A percentile compares a stretch with the other conserved stretches of the same genome.
phyloP scores from a whole-genome alignment of 805 yeast species.

The Wickerhamiella cacticola region DNA sequence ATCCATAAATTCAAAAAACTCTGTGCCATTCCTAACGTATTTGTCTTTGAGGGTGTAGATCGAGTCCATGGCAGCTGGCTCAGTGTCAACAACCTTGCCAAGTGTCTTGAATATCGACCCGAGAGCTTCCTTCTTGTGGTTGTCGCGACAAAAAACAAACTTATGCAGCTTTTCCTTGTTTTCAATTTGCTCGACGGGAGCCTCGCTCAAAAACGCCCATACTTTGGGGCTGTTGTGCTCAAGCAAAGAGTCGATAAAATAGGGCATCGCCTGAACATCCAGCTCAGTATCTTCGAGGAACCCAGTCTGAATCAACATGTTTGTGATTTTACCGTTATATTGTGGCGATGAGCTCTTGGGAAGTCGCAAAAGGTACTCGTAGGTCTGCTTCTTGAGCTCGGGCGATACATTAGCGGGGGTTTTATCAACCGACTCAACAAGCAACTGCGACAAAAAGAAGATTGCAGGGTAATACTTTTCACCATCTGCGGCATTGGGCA shows the following conservation, averaged over 20 bases:
- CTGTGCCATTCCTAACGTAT: background rate
- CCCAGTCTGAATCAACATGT: slow-evolving; percentile 4
- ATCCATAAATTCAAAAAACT: slow-evolving; percentile 2
- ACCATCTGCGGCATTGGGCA: slow-evolving; percentile 14
- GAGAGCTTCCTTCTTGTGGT: background rate
- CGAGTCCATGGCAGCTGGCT: slow-evolving; percentile 8
- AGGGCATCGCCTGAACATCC: background rate
- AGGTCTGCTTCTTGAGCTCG: background rate
- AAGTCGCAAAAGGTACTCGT: background rate
- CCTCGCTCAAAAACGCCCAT: slow-evolving; percentile 2
- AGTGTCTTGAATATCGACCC: background rate
- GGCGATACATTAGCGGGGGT: too few relatives aligned
- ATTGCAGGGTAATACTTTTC: slow-evolving; percentile 26
- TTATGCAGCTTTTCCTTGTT: slow-evolving; percentile 1
- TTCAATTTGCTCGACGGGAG: background rate
- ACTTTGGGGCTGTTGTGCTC: slow-evolving; percentile 5
- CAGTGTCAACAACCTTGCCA: slow-evolving; percentile 5
- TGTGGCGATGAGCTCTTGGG: background rate
- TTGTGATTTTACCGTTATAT: background rate
- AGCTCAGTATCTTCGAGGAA: slow-evolving; percentile 13
- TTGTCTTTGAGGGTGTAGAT: slow-evolving; percentile 1
- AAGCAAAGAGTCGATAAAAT: background rate
- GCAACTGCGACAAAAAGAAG: slow-evolving; percentile 23
- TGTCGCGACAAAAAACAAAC: background rate
- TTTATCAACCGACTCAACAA: slow-evolving; percentile 11